Base-by-base conservation (phyloP, 257 asterid species). In the Forsythia suspensa region DNA sequence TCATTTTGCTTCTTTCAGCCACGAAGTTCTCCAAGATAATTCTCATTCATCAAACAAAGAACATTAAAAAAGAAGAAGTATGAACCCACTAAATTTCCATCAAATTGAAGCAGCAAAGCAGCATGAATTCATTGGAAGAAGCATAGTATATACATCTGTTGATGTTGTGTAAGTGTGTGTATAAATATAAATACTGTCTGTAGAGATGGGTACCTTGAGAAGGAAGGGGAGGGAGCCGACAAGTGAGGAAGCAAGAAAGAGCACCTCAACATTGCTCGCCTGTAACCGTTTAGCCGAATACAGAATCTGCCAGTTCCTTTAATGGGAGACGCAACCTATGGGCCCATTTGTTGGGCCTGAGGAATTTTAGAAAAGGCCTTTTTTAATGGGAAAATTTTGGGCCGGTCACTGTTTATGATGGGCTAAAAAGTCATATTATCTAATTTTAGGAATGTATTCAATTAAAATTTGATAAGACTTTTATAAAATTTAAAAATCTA, bases 211-310 rank as follows among this genome's bases (percentile, higher is more conserved):
- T 80, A 89, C 96, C 96, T 84, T 39, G 85, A 41, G 20, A 71
- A 52, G 65, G 44, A 51, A 66, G 44, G 65, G 55, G 59, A 21
- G 52, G 77, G 43, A 48, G 68, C 15, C 43, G 77, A 15, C 52
- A 80, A 61, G 61, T 83, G 80, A 81, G 94, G 92, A 76, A 86
- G 80, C 77, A 43, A 68, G 75, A 82, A 77, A 15, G 85, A 75
- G 82, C 79, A 82, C 82, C 84, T 84, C 20, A 86, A 79, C 96
- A 89, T 88, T 71, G 86, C 9, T 10, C 38, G 21, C 63, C 20
- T 2, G 20, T 20, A 20, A 0, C 6, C 37, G 29, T 12, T 51
- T 0, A 24, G 57, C 63, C n/a, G 40, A 5, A 0, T 40, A 15
- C 4, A 9, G n/a, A 69, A 6, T 16, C n/a, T 1, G 42, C n/a